phyloP scores from a whole-genome alignment of 148 eudicot species.

The Amaranthus cruentus region DNA sequence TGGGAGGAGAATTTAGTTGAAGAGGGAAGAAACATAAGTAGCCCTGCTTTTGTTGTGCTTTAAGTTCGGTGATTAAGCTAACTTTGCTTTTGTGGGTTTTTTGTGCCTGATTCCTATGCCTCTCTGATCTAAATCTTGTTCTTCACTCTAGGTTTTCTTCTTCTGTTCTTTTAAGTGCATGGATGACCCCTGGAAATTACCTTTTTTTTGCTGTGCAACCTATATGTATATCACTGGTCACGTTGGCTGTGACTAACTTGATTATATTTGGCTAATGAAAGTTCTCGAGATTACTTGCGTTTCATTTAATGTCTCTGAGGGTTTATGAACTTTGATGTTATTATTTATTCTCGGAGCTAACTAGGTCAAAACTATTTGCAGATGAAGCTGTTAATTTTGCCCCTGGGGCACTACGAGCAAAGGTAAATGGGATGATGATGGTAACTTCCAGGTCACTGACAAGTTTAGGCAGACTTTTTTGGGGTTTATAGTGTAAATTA shows the following conservation, averaged over 20 bases:
- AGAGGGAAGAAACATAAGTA: too few species aligned
- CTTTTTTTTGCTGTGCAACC: not conserved
- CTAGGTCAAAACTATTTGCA: slow-evolving; percentile 6
- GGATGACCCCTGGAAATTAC: not conserved
- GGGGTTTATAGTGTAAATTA: slow-evolving; percentile 56
- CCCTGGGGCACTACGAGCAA: slow-evolving; percentile 20
- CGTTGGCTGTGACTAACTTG: not conserved
- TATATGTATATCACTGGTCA: not conserved
- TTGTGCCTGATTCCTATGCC: too few species aligned
- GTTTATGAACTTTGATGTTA: not conserved
- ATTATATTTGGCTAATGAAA: not conserved
- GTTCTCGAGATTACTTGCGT: not conserved
- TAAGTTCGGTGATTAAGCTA: too few species aligned
- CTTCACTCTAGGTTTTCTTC: too few species aligned
- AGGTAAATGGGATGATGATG: slow-evolving; percentile 28
- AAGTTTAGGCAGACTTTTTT: slow-evolving; percentile 35
- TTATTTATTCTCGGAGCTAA: not conserved
- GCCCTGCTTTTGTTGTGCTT: too few species aligned
- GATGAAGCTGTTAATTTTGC: slow-evolving; percentile 29
- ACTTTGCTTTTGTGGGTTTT: too few species aligned
- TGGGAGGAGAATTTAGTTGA: too few species aligned
- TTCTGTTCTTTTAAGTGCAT: not conserved
- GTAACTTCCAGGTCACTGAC: slow-evolving; percentile 22
- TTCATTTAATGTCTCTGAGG: not conserved
- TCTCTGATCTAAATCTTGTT: too few species aligned